Conservation (phyloP, 257 asterid species). For the Solanum medicagineum region DNA sequence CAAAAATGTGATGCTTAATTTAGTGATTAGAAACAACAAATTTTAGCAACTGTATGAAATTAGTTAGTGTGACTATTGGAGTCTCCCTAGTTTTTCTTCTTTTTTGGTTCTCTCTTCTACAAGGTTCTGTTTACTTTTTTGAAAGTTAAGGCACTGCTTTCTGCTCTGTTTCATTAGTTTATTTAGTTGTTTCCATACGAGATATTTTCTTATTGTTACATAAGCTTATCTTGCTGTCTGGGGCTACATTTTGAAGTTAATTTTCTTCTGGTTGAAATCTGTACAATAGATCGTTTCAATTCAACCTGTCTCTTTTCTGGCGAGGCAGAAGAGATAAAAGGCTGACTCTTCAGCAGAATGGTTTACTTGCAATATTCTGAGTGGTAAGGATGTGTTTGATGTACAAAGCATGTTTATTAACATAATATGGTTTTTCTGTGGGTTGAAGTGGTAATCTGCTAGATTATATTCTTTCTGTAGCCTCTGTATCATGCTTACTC, state of each 20-base stretch:
- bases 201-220: conserved; percentile 12
- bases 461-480: not conserved
- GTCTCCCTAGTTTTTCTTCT: not conserved
- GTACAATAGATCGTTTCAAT: conserved; percentile 36
- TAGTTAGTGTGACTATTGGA: not conserved
- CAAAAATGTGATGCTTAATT: not conserved
- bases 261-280: conserved; percentile 34
- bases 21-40: not conserved
- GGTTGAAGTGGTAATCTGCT: not conserved
- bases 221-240: conserved; percentile 1
- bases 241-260: conserved; percentile 26
- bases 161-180: not conserved
- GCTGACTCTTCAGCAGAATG: conserved; percentile 35
- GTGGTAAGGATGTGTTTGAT: conserved; percentile 46
- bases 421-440: not conserved
- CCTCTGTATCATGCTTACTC: not conserved
- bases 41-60: not conserved
- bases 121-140: not conserved
- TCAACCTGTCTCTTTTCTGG: conserved; percentile 36
- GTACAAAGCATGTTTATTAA: conserved; percentile 10
- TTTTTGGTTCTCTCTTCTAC: not conserved
- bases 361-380: conserved; percentile 27
- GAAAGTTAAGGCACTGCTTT: not conserved
- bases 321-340: conserved; percentile 37
- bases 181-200: not conserved